Conservation (phyloP, 1,284 basidiomycete genomes). For the Gymnopus androsaceus region DNA sequence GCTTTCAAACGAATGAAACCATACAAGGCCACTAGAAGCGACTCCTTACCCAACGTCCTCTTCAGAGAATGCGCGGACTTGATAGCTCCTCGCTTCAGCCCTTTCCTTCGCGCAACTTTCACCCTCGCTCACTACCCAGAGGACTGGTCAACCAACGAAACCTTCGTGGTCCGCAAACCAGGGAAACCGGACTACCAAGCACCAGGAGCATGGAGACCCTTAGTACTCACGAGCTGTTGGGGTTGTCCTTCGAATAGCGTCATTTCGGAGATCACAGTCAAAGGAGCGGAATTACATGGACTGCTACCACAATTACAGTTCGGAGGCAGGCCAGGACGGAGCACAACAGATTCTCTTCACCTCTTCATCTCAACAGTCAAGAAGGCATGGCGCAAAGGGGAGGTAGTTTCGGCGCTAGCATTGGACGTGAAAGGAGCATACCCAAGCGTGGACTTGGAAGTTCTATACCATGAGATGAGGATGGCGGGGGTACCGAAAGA, state of each 20-base stretch:
- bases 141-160: conserved; percentile 18
- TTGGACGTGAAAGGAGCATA: too few relatives aligned
- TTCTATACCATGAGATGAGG: too few relatives aligned
- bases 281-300: conserved; percentile 25
- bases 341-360: conserved; percentile 38
- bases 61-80: conserved; percentile 23
- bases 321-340: conserved; percentile 34
- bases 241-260: conserved; percentile 28
- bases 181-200: conserved; percentile 29
- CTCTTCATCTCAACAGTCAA: conserved; percentile 31
- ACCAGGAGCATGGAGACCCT: conserved; percentile 32
- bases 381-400: too few relatives aligned
- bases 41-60: conserved; percentile 31
- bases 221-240: conserved; percentile 29
- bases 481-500: too few relatives aligned
- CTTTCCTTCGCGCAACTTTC: conserved; percentile 28
- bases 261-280: conserved; percentile 27
- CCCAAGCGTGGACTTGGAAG: too few relatives aligned
- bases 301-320: conserved; percentile 34
- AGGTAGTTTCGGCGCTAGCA: too few relatives aligned
- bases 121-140: conserved; percentile 21
- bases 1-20: conserved; percentile 24
- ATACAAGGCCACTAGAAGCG: conserved; percentile 33
- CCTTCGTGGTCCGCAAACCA: conserved; percentile 31
- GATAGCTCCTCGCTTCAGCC: conserved; percentile 23